Evolutionary conservation across 176 grass and related monocot genomes (phyloP).

Genomic region (Oryza meyeriana): DNA sequence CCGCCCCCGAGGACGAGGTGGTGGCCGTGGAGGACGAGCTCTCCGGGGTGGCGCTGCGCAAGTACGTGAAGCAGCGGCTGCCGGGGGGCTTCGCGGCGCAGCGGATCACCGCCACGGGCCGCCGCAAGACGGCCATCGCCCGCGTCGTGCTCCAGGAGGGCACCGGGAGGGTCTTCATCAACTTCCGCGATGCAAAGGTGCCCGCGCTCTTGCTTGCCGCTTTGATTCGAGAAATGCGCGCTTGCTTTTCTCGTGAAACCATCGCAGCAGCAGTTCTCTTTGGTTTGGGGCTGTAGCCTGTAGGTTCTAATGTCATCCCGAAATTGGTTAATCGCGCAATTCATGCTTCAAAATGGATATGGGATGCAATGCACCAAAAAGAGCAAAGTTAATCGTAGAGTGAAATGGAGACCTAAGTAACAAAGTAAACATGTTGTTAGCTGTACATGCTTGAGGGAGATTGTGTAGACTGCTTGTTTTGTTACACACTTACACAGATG

Average conservation of each 20-base stretch:
- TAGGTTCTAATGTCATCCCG: not conserved
- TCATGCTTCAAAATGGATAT: not conserved
- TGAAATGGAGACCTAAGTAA: not conserved
- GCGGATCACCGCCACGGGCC: slow-evolving; percentile 84
- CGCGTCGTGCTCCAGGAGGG: slow-evolving; percentile 95
- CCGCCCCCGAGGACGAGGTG: slow-evolving; percentile 22
- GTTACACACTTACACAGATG: too few relatives aligned
- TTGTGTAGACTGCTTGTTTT: not conserved
- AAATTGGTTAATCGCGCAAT: not conserved
- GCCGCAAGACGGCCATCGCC: slow-evolving; percentile 78
- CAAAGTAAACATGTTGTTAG: not conserved
- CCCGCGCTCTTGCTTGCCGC: not conserved
- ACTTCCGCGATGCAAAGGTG: slow-evolving; percentile 89
- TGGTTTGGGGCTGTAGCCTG: not conserved
- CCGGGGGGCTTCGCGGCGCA: slow-evolving; percentile 87
- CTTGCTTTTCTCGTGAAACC: not conserved
- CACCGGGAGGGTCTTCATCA: slow-evolving; percentile 85
- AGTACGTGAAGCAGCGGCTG: slow-evolving; percentile 83
- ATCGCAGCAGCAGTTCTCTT: not conserved
- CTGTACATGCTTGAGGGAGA: not conserved
- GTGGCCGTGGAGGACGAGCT: slow-evolving; percentile 43
- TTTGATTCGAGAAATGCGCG: not conserved
- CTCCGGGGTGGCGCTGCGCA: slow-evolving; percentile 36
- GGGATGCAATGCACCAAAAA: not conserved
- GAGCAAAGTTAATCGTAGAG: not conserved